These are phyloP conservation scores for Spergularia azorica DNA, from an alignment of 179 eudicot genomes.

Conservation along the genomic window DNA sequence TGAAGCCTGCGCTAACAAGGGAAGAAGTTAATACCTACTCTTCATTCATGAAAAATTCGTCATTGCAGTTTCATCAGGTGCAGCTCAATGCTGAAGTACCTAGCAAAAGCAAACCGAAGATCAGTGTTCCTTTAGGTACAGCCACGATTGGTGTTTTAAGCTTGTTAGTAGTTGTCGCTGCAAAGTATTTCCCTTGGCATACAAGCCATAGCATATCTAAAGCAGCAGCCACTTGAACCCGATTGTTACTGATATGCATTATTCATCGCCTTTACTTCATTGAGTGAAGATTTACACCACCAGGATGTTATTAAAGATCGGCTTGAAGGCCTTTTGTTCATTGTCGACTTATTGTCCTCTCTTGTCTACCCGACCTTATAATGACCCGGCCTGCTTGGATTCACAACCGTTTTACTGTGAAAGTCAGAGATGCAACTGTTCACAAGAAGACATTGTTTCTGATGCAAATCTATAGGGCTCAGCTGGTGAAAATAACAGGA, in stretches of 20 bases:
- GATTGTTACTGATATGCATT: background rate
- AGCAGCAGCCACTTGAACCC: constrained; percentile 30
- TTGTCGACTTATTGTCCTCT: too few species aligned
- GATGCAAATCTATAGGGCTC: too few species aligned
- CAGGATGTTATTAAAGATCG: too few species aligned
- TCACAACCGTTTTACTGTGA: too few species aligned
- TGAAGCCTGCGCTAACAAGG: constrained; percentile 64
- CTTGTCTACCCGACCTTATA: too few species aligned
- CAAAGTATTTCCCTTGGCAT: constrained; percentile 33
- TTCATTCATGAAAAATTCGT: constrained; percentile 48
- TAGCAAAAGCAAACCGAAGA: constrained; percentile 16
- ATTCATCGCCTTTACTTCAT: too few species aligned
- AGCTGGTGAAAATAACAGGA: too few species aligned
- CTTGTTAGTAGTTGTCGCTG: constrained; percentile 36
- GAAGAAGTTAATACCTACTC: constrained; percentile 62
- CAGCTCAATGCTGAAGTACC: constrained; percentile 27
- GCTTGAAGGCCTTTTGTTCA: too few species aligned
- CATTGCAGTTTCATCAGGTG: constrained; percentile 26
- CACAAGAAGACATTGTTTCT: too few species aligned
- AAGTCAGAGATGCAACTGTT: too few species aligned
- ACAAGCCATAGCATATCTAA: constrained; percentile 9
- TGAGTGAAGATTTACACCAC: too few species aligned
- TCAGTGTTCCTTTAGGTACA: constrained; percentile 30
- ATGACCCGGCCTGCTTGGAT: too few species aligned
- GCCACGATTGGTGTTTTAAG: constrained; percentile 40